phyloP scores from a whole-genome alignment of 2,329 filamentous ascomycete species.

The Beauveria sp. region DNA sequence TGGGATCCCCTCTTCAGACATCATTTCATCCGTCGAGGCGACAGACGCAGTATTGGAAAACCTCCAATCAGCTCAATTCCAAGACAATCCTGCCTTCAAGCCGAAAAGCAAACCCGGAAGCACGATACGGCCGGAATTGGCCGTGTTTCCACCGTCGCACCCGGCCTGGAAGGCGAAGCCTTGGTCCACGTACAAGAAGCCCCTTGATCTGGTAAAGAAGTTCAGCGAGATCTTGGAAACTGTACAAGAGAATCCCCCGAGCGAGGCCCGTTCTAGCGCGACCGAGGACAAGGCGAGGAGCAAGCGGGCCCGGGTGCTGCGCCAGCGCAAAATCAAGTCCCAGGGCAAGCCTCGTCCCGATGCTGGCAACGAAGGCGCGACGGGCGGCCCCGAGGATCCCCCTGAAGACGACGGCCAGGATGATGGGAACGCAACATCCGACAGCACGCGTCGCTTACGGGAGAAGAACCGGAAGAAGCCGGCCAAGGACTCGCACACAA shows the following conservation, averaged over 20 bases:
- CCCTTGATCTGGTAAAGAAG: background rate
- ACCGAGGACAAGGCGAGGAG: background rate
- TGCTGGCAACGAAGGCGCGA: background rate
- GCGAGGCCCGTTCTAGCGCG: background rate
- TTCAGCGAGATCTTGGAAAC: background rate
- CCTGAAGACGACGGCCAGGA: background rate
- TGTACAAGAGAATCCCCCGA: background rate
- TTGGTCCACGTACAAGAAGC: background rate
- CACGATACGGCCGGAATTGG: background rate
- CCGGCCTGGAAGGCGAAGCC: background rate
- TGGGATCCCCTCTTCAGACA: background rate
- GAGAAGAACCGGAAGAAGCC: background rate
- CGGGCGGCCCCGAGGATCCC: background rate
- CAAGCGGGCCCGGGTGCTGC: background rate
- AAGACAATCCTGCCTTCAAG: background rate
- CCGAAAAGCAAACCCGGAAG: background rate
- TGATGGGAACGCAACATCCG: background rate
- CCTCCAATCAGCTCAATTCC: background rate
- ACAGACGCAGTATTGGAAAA: background rate
- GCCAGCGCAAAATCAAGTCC: background rate
- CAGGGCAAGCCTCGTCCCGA: background rate
- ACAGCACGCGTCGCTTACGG: background rate
- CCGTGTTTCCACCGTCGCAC: background rate
- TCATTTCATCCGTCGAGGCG: background rate
- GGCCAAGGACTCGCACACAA: background rate